These are phyloP conservation scores for Zea luxurians DNA, from an alignment of 176 grass and related monocot genomes.

Conservation along the genomic window DNA sequence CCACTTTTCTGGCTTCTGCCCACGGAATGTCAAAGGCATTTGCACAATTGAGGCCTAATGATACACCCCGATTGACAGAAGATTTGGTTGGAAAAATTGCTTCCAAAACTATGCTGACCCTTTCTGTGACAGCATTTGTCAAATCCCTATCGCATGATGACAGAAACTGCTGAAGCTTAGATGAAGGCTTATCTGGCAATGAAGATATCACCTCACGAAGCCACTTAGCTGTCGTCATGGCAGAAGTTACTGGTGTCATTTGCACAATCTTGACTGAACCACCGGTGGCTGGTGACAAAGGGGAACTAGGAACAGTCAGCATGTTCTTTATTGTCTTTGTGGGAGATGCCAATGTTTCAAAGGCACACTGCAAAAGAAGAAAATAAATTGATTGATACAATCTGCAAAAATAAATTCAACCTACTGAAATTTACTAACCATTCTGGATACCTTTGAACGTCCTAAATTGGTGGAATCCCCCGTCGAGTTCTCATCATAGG, in stretches of 20 bases:
- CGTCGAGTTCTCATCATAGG: conserved; percentile 35
- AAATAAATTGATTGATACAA: conserved; percentile 17
- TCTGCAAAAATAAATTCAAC: conserved; percentile 23
- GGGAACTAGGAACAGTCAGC: conserved; percentile 66
- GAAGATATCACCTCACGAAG: conserved; percentile 84
- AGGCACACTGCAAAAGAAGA: conserved; percentile 63
- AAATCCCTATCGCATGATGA: conserved; percentile 66
- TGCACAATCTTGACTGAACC: conserved; percentile 61
- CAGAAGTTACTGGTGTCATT: conserved; percentile 85
- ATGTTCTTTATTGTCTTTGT: conserved; percentile 72
- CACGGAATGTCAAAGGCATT: conserved; percentile 70
- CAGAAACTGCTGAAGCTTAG: conserved; percentile 69
- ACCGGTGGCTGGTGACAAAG: conserved; percentile 58
- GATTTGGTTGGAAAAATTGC: conserved; percentile 73
- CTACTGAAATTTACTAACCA: conserved; percentile 35
- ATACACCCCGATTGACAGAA: conserved; percentile 45
- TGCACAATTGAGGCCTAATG: conserved; percentile 58
- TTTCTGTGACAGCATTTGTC: conserved; percentile 48
- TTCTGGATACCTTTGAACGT: conserved; percentile 51
- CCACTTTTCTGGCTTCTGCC: conserved; percentile 90
- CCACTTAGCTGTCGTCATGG: conserved; percentile 97
- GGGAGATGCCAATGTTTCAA: conserved; percentile 72
- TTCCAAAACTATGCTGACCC: conserved; percentile 81
- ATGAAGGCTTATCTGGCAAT: conserved; percentile 67
- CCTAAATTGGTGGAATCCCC: conserved; percentile 40